These are phyloP conservation scores for Oryza meridionalis DNA, from an alignment of 176 grass and related monocot species.

Conservation along the genomic window DNA sequence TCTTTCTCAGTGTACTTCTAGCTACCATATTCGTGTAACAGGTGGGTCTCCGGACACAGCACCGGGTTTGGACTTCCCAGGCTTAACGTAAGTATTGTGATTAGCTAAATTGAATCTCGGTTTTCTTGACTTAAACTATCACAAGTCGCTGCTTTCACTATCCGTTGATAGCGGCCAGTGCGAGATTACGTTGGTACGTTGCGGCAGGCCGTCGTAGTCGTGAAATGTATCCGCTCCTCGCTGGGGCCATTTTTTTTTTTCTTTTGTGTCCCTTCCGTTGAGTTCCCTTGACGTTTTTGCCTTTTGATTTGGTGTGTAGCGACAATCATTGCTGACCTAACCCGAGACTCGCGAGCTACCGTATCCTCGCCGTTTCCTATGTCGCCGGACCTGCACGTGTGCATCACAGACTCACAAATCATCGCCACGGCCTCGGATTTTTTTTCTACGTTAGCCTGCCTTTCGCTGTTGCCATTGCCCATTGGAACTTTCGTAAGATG, in stretches of 20 bases:
- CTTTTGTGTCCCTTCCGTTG: constrained; percentile 10
- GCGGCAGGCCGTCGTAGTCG: constrained; percentile 33
- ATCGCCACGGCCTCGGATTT: not conserved
- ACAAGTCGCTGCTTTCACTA: constrained; percentile 21
- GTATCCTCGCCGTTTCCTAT: constrained; percentile 14
- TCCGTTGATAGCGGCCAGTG: constrained; percentile 27
- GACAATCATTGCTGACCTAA: constrained; percentile 36
- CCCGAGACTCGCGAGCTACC: constrained; percentile 6
- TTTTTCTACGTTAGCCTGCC: not conserved
- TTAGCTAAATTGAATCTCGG: not conserved
- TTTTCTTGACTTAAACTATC: not conserved
- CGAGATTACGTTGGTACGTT: not conserved
- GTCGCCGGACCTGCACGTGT: constrained; percentile 1
- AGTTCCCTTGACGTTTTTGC: constrained; percentile 40
- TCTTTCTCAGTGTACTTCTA: no score
- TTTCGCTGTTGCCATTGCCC: not conserved
- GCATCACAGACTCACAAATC: not conserved
- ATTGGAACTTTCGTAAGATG: not conserved
- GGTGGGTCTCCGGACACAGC: not conserved
- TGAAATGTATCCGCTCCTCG: not conserved
- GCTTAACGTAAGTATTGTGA: not conserved
- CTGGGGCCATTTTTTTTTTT: not conserved
- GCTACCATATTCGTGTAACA: not conserved
- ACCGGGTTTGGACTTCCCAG: not conserved
- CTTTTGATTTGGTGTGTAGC: not conserved